Conservation (phyloP, 805 yeast species). For the Lipomyces mesembrius region DNA sequence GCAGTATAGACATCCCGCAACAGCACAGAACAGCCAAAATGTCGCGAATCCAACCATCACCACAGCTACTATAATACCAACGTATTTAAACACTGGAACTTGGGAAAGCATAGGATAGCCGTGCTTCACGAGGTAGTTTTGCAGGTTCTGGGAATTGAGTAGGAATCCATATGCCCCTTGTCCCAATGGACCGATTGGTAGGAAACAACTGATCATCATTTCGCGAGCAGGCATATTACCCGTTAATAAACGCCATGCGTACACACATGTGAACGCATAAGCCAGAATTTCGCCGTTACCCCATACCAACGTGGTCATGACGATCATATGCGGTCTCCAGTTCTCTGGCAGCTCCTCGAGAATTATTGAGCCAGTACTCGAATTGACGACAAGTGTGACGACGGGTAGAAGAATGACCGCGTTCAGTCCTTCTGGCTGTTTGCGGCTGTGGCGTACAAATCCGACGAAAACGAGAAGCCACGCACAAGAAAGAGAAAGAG, state of each 20-base stretch:
- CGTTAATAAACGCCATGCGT: constrained; percentile 62
- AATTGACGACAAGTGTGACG: constrained; percentile 77
- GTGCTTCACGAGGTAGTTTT: constrained; percentile 37
- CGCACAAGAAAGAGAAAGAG: constrained; percentile 60
- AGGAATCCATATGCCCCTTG: constrained; percentile 78
- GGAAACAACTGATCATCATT: constrained; percentile 61
- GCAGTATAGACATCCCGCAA: constrained; percentile 45
- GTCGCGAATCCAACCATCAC: constrained; percentile 61
- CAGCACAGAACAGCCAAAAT: constrained; percentile 57
- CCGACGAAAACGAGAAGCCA: constrained; percentile 64
- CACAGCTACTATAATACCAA: constrained; percentile 51
- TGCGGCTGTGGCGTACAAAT: constrained; percentile 48
- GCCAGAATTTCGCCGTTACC: constrained; percentile 69
- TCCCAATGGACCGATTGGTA: constrained; percentile 84
- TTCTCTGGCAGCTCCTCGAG: constrained; percentile 51
- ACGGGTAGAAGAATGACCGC: constrained; percentile 71
- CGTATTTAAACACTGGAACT: constrained; percentile 42
- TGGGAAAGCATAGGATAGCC: constrained; percentile 41
- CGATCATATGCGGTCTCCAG: constrained; percentile 57
- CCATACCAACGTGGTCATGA: constrained; percentile 65
- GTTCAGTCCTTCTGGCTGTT: constrained; percentile 52
- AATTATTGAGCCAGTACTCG: constrained; percentile 70
- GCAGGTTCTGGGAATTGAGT: constrained; percentile 55
- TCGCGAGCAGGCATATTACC: constrained; percentile 57
- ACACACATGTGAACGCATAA: constrained; percentile 58